Evolutionary conservation across 2,329 filamentous ascomycete species (phyloP).

Genomic region (Botryotinia narcissicola): DNA sequence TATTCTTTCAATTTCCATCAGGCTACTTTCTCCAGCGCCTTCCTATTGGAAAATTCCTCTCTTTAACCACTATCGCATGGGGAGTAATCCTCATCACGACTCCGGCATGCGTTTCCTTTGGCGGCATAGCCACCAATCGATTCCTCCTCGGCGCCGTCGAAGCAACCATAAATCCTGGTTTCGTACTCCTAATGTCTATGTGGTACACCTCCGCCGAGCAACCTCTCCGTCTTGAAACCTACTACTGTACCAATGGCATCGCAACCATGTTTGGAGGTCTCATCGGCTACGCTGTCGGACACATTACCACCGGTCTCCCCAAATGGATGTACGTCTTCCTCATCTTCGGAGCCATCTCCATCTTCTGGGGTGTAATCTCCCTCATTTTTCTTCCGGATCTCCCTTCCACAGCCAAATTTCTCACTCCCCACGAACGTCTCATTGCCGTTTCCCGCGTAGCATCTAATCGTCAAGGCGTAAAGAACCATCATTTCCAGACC

Average conservation of each 20-base stretch:
- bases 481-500: constrained; percentile 49
- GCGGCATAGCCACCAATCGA: constrained; percentile 55
- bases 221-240: constrained; percentile 40
- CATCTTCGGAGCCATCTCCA: constrained; percentile 56
- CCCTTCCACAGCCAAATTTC: constrained; percentile 60
- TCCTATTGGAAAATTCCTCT: constrained; percentile 50
- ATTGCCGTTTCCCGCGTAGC: constrained; percentile 54
- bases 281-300: constrained; percentile 49
- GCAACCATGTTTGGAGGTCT: constrained; percentile 51
- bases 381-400: constrained; percentile 60
- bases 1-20: constrained; percentile 47
- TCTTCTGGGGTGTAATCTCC: constrained; percentile 53
- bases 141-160: constrained; percentile 58
- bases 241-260: constrained; percentile 43
- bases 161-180: constrained; percentile 52
- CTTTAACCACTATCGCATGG: constrained; percentile 47
- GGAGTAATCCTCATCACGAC: constrained; percentile 48
- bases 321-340: constrained; percentile 59
- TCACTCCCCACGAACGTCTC: constrained; percentile 54
- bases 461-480: constrained; percentile 52
- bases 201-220: constrained; percentile 44
- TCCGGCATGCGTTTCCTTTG: constrained; percentile 54
- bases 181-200: constrained; percentile 42
- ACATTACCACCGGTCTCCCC: constrained; percentile 51
- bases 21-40: constrained; percentile 48